Evolutionary conservation across 768 basidiomycete species (phyloP), one percentile per base, ranked within the genome.

Genomic region (Suillus hirtellus): DNA sequence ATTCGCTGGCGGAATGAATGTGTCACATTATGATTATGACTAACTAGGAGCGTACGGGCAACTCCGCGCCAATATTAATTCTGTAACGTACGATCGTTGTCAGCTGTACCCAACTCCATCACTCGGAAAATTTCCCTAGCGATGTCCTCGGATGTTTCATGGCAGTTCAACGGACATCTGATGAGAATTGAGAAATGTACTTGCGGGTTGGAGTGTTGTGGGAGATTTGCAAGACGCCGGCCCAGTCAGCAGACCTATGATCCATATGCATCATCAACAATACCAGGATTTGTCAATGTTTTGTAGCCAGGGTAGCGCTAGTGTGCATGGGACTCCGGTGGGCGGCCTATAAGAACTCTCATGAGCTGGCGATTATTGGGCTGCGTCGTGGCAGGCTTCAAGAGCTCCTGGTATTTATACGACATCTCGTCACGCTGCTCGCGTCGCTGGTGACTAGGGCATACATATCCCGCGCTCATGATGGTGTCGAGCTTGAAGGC

Each of bases 401-500:
- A 24, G n/a, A 55, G 35, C 12, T 35, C 3, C 35, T 35, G 8
- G 21, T 24, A 37, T 24, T 5, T 61, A 8, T 58, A 27, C 7
- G 40, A 55, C 47, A 27, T 27, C 34, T 15, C 15, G 24, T 59
- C 1, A 31, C 31, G 21, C 5, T 6, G 6, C 19, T 21, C 2
- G 56, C 19, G 14, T 14, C 35, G 11, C 31, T 46, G 31, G 60
- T 61, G 21, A 55, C 38, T 21, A 42, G 24, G 24, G 5, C 50
- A 38, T 19, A 34, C 37, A 40, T n/a, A 21, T 61, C 34, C 10
- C 34, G n/a, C 21, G 8, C 27, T 17, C 9, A 46, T 35, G n/a
- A 58, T 84, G 84, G 73, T 73, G 44, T 72, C 71, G 10, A 46
- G 27, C 14, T 47, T 66, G 42, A 68, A 59, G 49, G 24, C 65